Evolutionary conservation across 441 rosid species (phyloP).

Genomic region (Croton laevigatus): DNA sequence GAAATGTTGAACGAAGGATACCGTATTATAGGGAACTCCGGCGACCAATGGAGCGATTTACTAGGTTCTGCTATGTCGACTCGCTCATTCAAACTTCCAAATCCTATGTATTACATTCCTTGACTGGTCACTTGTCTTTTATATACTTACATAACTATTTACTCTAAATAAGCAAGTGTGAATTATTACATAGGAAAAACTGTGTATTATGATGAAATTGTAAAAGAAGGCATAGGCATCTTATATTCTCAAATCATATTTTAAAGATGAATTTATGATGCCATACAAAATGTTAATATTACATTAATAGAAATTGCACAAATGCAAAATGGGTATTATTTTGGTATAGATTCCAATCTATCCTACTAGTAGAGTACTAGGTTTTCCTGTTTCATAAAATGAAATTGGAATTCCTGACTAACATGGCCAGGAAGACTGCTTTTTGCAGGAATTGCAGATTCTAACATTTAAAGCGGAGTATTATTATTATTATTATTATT

Average conservation of each 20-base stretch:
- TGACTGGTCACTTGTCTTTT: slow-evolving; percentile 18
- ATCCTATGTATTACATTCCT: slow-evolving; percentile 85
- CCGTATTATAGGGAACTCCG: slow-evolving; percentile 76
- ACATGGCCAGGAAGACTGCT: not conserved
- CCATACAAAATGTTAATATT: not conserved
- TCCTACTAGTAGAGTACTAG: not conserved
- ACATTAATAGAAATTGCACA: not conserved
- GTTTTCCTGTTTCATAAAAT: not conserved
- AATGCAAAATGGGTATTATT: not conserved
- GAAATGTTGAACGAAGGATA: slow-evolving; percentile 70
- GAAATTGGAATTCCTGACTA: too few species aligned
- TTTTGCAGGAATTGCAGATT: not conserved
- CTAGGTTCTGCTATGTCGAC: slow-evolving; percentile 53
- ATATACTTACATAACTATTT: not conserved
- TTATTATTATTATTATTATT: too few species aligned
- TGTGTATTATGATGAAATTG: not conserved
- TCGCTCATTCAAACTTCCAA: slow-evolving; percentile 84
- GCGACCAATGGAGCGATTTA: slow-evolving; percentile 96
- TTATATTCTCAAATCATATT: slow-evolving; percentile 6
- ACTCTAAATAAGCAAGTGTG: not conserved
- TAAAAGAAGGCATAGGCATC: slow-evolving; percentile 15
- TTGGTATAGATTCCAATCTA: too few species aligned
- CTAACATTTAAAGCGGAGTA: not conserved
- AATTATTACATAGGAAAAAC: not conserved
- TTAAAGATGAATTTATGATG: slow-evolving; percentile 4